These are phyloP conservation scores for Lasiodiplodia sp. DNA, from an alignment of 2,329 filamentous ascomycete genomes.

Conservation along the genomic window DNA sequence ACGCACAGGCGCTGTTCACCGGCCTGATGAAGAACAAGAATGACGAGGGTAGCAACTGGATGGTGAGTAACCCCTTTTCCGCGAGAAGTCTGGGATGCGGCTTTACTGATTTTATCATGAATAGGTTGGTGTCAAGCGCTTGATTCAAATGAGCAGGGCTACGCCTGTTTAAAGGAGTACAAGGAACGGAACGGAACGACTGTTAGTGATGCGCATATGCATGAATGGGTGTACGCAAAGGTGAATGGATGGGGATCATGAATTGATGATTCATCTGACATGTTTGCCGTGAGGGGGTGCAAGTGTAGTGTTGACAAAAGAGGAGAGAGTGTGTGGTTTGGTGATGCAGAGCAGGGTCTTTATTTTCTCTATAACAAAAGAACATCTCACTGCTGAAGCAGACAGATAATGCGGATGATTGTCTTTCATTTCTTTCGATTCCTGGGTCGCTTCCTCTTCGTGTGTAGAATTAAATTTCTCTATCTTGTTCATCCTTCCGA, in stretches of 20 bases:
- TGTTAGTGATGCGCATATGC: not conserved
- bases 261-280: not conserved
- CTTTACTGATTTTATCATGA: conserved; percentile 18
- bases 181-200: not conserved
- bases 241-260: not conserved
- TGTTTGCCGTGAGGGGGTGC: not conserved
- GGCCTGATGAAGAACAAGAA: conserved; percentile 57
- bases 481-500: not conserved
- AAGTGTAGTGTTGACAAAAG: not conserved
- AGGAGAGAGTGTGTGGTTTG: not conserved
- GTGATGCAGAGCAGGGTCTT: not conserved
- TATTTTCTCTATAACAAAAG: not conserved
- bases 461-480: not conserved
- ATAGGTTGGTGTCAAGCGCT: conserved; percentile 48
- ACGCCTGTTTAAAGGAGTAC: conserved; percentile 34
- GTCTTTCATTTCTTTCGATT: not conserved
- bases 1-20: conserved; percentile 52
- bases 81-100: not conserved
- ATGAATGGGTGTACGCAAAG: not conserved
- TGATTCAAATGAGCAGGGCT: conserved; percentile 49
- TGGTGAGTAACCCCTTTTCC: conserved; percentile 50
- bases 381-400: not conserved
- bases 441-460: too few relatives aligned
- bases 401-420: conserved; percentile 1
- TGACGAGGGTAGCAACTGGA: conserved; percentile 59